Evolutionary conservation across 1,284 basidiomycete species (phyloP).

Genomic region (Trichosporon asahii): DNA sequence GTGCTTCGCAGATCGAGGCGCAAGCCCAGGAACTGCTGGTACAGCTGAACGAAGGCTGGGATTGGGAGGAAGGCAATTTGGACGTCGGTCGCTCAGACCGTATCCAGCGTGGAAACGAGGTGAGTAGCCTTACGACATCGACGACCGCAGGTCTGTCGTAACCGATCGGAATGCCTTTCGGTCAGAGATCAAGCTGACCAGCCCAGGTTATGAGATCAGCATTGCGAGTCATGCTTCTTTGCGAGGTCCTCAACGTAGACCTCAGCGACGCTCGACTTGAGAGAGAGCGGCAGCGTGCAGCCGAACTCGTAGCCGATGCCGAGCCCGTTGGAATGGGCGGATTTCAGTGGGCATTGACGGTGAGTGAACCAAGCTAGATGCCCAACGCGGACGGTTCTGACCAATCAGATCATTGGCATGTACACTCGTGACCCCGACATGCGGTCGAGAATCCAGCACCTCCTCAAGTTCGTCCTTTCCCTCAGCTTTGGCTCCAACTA

Average conservation of each 20-base stretch:
- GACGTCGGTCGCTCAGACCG: slow-evolving; percentile 21
- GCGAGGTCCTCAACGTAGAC: slow-evolving; percentile 23
- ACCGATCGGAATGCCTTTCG: neutral
- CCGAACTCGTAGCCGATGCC: slow-evolving; percentile 26
- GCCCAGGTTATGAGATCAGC: slow-evolving; percentile 19
- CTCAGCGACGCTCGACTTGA: slow-evolving; percentile 19
- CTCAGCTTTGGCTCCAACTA: slow-evolving; percentile 21
- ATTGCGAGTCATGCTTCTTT: slow-evolving; percentile 23
- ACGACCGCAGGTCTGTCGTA: neutral
- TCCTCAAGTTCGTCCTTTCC: slow-evolving; percentile 16
- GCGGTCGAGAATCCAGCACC: slow-evolving; percentile 10
- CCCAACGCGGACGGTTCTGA: neutral
- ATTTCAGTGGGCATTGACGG: slow-evolving; percentile 23
- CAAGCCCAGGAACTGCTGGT: slow-evolving; percentile 17
- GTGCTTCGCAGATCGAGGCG: slow-evolving; percentile 12
- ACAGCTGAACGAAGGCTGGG: slow-evolving; percentile 19
- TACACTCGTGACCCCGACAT: slow-evolving; percentile 15
- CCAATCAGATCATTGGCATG: slow-evolving; percentile 20
- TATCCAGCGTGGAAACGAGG: slow-evolving; percentile 26
- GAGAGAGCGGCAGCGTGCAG: slow-evolving; percentile 5
- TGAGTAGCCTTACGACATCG: slow-evolving; percentile 10
- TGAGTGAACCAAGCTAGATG: neutral
- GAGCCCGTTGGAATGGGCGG: slow-evolving; percentile 20
- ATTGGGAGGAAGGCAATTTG: slow-evolving; percentile 14
- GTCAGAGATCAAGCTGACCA: neutral